Base-by-base conservation (phyloP, 202 grass and related monocot species). In the Schoenoplectus triqueter region DNA sequence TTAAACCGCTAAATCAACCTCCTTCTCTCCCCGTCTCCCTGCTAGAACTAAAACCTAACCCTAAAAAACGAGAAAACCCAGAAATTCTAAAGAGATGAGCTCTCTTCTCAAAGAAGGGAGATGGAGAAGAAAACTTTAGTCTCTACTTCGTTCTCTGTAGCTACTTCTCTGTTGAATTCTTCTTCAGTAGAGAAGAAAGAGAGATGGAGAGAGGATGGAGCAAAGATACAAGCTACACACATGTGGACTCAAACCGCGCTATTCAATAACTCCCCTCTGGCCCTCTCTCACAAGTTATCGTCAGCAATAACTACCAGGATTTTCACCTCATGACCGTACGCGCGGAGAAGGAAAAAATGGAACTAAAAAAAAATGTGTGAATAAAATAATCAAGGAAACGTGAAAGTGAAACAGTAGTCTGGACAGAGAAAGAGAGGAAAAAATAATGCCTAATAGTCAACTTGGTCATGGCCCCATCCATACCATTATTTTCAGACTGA, bases 11-110 rank as follows among this genome's bases (percentile, higher is more conserved):
- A 7, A 69, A 81, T 31, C 51, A 86, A 86, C 85, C 85, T 86
- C 85, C 65, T 81, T 86, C 85, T 81, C 85, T 86, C 41, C 50
- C 85, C 5, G 75, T 86, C 77, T 86, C 85, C 74, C 85, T 80
- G 56, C 73, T 64, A 81, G 79, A 69, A 68, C 55, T 10, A 39
- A 82, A 83, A 83, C 64, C 22, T 73, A 86, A 86, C 73, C 75
- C 85, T 80, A 78, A 81, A 78, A 86, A 50, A 50, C 18, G 20
- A 80, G 41, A 13, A 72, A 80, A 81, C 61, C 64, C 75, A 72
- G 52, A 49, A 86, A 86, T 10, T 42, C 72, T 40, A 78, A 64
- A 85, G 47, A 78, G 45, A 55, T 31, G 1, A 75, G 57, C 55
- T 61, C 13, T 42, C 13, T 18, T 45, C 52, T 42, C 13, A 44